These are phyloP conservation scores for Tillandsia leiboldiana DNA, from an alignment of 176 grass and related monocot species.

Conservation along the genomic window DNA sequence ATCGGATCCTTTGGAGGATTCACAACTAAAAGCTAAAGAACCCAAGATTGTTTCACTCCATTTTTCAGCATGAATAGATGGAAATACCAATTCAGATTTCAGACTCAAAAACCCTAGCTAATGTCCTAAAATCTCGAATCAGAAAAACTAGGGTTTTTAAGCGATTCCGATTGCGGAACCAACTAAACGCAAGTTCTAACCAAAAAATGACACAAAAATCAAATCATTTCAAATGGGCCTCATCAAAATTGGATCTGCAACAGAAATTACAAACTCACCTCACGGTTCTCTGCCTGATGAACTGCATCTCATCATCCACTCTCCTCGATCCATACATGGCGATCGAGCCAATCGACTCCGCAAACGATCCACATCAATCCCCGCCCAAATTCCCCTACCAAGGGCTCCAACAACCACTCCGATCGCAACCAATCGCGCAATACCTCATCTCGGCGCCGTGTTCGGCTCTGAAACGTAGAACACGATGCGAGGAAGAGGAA, in stretches of 20 bases:
- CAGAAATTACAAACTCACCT: slow-evolving; percentile 40
- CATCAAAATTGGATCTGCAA: not conserved
- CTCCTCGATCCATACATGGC: slow-evolving; percentile 61
- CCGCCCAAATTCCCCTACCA: slow-evolving; percentile 5
- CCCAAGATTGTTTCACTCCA: too few relatives aligned
- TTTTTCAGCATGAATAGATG: too few relatives aligned
- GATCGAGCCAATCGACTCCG: not conserved
- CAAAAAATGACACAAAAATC: not conserved
- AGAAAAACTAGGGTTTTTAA: too few relatives aligned
- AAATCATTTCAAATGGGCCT: not conserved
- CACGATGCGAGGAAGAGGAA: too few relatives aligned
- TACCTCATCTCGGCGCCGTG: too few relatives aligned
- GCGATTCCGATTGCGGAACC: too few relatives aligned
- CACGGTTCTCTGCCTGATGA: slow-evolving; percentile 56
- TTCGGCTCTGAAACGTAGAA: too few relatives aligned
- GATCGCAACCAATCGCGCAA: not conserved
- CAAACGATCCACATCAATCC: not conserved
- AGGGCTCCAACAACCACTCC: slow-evolving; percentile 12
- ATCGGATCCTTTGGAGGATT: too few relatives aligned
- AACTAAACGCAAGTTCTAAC: not conserved
- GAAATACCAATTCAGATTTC: too few relatives aligned
- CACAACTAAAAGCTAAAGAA: too few relatives aligned
- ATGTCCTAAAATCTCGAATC: too few relatives aligned
- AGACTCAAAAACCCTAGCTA: too few relatives aligned
- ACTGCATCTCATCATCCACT: slow-evolving; percentile 50